Percentiles rank a stretch among this genome's conserved stretches.
Evolutionary conservation across 1,284 basidiomycete species (phyloP).

Genomic region (Flammula alnicola): DNA sequence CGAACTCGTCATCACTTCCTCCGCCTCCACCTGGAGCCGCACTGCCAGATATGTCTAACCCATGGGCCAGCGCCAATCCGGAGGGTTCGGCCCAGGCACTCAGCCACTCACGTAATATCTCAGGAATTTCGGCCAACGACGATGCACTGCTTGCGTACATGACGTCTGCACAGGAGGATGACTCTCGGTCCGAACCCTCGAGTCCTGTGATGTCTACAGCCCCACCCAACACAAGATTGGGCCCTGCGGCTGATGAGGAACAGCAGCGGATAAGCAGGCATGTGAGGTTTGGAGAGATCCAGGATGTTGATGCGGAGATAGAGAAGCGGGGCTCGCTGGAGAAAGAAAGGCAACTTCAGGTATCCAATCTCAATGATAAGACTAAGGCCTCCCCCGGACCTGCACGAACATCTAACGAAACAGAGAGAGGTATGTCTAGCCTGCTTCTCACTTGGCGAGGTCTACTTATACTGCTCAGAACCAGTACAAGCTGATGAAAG

Average conservation of each 20-base stretch:
- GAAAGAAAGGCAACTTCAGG: no score
- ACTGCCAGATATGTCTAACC: slow-evolving; percentile 16
- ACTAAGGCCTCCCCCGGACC: slow-evolving; percentile 4
- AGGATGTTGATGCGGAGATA: no score
- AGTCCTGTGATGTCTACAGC: no score
- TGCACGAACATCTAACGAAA: not conserved
- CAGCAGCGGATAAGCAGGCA: slow-evolving; percentile 34
- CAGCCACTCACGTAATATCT: slow-evolving; percentile 16
- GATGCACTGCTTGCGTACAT: slow-evolving; percentile 49
- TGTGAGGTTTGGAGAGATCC: slow-evolving; percentile 43
- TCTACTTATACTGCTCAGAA: not conserved
- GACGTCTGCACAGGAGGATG: slow-evolving; percentile 36
- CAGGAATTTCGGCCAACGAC: slow-evolving; percentile 28
- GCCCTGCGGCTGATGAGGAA: slow-evolving; percentile 19
- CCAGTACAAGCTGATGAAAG: not conserved
- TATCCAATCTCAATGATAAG: no score
- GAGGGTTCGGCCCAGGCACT: slow-evolving; percentile 15
- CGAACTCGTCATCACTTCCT: slow-evolving; percentile 5
- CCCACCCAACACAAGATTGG: not conserved
- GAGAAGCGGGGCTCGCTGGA: no score
- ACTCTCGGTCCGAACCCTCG: no score
- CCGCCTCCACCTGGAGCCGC: slow-evolving; percentile 33
- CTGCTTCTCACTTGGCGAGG: not conserved
- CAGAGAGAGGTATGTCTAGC: slow-evolving; percentile 7
- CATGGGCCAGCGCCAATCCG: slow-evolving; percentile 20